Evolutionary conservation across 768 basidiomycete genomes (phyloP), one percentile per base, ranked within the genome.

Genomic region (Lyophyllum shimeji): DNA sequence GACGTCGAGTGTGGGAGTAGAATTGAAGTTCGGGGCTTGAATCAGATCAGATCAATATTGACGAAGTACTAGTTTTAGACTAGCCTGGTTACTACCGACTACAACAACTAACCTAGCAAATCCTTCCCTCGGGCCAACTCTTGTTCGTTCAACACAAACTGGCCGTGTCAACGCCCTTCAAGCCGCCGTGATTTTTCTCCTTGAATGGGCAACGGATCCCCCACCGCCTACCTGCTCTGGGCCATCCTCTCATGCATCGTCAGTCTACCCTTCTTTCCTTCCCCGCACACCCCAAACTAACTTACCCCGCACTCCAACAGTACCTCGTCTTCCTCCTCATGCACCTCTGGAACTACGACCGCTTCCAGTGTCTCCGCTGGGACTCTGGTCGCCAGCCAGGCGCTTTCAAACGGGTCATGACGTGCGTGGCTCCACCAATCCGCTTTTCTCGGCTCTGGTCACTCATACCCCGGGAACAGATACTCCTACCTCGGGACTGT

Each of bases 331-430:
- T 90, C 68, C 78, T 91, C 53, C 63, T 88, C 46, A 74, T 81
- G 62, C 90, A 93, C 68, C 79, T 93, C n/a, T 93, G 88, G 87
- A 76, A 74, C 59, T 93, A 91, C 64, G 90, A 93, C 72, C 78
- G 72, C 56, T 89, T 91, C 70, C 78, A 84, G 58, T 91, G 90
- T 69, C 70, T 91, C 45, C 80, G 75, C 69, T 91, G 89, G 89
- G 78, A 83, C 66, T 78, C 84, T 13, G 89, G 88, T 31, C 79
- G 88, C 50, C 88, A 89, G 67, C 88, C 87, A 54, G 91, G 91
- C 53, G 84, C 90, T 12, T 93, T 93, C 81, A 92, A 89, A 72
- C 80, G 92, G 49, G 79, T 93, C 65, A 93, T 93, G 91, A 93
- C 89, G 89, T 91, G 65, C 65, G 84, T 76, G n/a, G n/a, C 37